Evolutionary conservation across 345 rosid species (phyloP).

Genomic region (Hirschfeldia incana): DNA sequence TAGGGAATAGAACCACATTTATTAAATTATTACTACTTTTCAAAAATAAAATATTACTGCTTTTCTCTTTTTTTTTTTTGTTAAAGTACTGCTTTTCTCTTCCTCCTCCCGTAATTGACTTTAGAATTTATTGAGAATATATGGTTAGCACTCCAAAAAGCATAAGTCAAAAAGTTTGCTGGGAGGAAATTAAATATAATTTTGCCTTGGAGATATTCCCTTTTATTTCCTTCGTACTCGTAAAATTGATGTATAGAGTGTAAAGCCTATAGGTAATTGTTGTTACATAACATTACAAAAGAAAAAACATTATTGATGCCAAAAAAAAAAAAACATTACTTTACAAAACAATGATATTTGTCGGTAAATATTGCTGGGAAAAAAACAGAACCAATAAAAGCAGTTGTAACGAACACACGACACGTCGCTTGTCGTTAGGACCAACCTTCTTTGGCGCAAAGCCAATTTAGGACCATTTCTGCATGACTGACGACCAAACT

Average conservation of each 20-base stretch:
- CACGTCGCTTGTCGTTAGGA: not conserved
- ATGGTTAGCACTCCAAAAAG: not conserved
- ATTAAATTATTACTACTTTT: not conserved
- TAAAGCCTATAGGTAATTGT: not conserved
- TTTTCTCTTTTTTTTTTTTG: no score
- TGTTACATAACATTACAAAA: not conserved
- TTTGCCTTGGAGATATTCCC: not conserved
- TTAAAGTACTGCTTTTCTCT: not conserved
- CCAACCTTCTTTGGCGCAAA: not conserved
- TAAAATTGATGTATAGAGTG: not conserved
- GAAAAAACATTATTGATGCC: no score
- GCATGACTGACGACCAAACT: conserved; percentile 1
- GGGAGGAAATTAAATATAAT: not conserved
- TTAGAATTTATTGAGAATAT: not conserved
- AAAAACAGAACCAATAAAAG: not conserved
- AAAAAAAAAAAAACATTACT: not conserved
- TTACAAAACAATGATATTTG: not conserved
- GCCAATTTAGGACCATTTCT: not conserved
- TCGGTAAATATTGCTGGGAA: not conserved
- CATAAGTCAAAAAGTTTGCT: not conserved
- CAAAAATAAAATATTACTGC: no score
- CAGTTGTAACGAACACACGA: not conserved
- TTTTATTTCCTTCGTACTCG: not conserved
- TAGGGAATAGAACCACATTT: not conserved
- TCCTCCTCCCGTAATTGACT: not conserved